Evolutionary conservation across 2,329 filamentous ascomycete species (phyloP), one percentile per base, ranked within the genome.

Genomic region (Diaporthe caulivora): DNA sequence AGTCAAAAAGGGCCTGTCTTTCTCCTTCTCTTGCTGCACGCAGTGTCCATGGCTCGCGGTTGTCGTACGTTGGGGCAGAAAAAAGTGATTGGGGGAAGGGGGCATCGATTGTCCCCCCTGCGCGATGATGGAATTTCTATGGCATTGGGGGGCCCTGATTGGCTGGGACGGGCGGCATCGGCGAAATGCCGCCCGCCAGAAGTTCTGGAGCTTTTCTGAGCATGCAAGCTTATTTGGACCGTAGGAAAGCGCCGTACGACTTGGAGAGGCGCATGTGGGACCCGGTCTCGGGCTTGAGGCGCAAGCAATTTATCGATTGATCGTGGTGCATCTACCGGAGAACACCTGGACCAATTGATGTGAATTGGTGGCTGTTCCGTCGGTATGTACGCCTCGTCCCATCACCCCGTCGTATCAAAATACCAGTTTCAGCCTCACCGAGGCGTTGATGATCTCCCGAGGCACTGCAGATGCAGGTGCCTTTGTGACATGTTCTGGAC

Each of bases 91-190:
- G n/a, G n/a, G n/a, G n/a, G n/a, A n/a, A n/a, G n/a, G 60, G 42
- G 51, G 62, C 62, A 34, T 67, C 62, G 18, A 40, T 13, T 18
- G 44, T 26, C 29, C 44, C 44, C 29, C 44, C 44, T 67, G 62
- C 62, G 62, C 62, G 62, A 67, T 67, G 62, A 67, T 67, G 62
- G 62, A 67, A 67, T 67, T 67, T 53, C 62, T 67, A 4, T 67
- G 47, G 62, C 47, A 51, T 15, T 67, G 31, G 62, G 11, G 31
- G n/a, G 31, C 31, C 21, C 62, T 67, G 62, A 67, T 67, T 67
- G 62, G 62, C 8, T 40, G 31, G 62, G 47, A 21, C n/a, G 44
- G 26, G 47, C 47, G 47, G 62, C 62, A 67, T 53, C 62, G 62
- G 40, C 47, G 47, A 67, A 67, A 53, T 53, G 29, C 13, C 47